These are phyloP conservation scores for Kluyveromyces marxianus DNA, from an alignment of 1,139 yeast species.

Conservation along the genomic window DNA sequence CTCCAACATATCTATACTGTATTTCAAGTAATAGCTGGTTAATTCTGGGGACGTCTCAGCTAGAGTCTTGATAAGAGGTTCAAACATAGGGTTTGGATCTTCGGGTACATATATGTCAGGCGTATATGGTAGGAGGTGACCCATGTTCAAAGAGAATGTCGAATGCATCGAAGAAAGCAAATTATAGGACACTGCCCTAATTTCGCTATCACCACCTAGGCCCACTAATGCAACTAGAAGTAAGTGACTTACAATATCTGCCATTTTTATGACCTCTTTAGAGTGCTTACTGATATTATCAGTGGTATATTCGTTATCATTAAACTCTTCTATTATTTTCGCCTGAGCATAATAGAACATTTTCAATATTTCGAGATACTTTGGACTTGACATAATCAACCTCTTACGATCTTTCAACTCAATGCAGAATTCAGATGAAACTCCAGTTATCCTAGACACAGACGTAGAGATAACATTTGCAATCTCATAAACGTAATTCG, in stretches of 20 bases:
- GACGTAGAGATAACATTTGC: constrained; percentile 47
- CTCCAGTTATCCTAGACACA: constrained; percentile 44
- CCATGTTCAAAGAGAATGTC: constrained; percentile 55
- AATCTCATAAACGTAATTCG: constrained; percentile 48
- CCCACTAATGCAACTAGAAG: constrained; percentile 64
- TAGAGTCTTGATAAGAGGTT: constrained; percentile 50
- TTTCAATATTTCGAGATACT: constrained; percentile 61
- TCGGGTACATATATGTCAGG: constrained; percentile 66
- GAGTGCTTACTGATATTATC: constrained; percentile 12
- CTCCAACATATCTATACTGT: constrained; percentile 23
- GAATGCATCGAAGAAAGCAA: constrained; percentile 57
- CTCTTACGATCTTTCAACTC: constrained; percentile 39
- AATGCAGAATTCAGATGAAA: constrained; percentile 52
- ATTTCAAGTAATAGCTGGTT: constrained; percentile 37
- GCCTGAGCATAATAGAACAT: constrained; percentile 54
- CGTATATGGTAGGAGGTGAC: constrained; percentile 49
- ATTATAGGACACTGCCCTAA: constrained; percentile 57
- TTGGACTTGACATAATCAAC: constrained; percentile 50
- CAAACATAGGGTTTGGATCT: constrained; percentile 59
- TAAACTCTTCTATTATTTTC: constrained; percentile 40
- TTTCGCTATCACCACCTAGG: constrained; percentile 49
- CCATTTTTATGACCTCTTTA: constrained; percentile 14
- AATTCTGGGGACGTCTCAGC: constrained; percentile 52
- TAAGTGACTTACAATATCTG: constrained; percentile 42
- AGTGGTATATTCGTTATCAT: constrained; percentile 16